phyloP scores from a whole-genome alignment of 805 yeast species.

The Ogataea allantospora region DNA sequence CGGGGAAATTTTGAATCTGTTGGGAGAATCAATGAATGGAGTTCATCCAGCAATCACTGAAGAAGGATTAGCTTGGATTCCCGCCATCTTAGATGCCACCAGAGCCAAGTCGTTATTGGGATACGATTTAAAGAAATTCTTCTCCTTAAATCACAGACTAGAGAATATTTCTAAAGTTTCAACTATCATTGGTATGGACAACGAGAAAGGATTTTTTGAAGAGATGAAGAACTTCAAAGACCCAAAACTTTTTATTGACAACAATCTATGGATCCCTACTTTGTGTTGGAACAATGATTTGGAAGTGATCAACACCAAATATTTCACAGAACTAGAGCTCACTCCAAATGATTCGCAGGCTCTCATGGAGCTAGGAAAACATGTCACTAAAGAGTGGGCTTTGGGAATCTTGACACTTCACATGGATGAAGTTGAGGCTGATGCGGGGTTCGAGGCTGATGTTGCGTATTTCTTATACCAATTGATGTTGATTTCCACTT shows the following conservation, averaged over 20 bases:
- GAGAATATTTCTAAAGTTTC: constrained; percentile 18
- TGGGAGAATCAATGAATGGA: constrained; percentile 49
- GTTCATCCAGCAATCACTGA: constrained; percentile 69
- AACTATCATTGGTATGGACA: constrained; percentile 18
- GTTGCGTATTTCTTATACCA: constrained; percentile 40
- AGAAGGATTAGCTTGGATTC: constrained; percentile 57
- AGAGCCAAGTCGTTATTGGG: constrained; percentile 18
- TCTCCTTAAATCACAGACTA: constrained; percentile 30
- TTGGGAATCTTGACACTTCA: constrained; percentile 46
- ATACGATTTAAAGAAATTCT: constrained; percentile 23
- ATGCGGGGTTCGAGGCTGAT: constrained; percentile 13
- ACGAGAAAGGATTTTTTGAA: constrained; percentile 38
- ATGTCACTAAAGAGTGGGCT: constrained; percentile 61
- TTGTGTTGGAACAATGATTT: constrained; percentile 67
- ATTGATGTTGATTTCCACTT: constrained; percentile 47
- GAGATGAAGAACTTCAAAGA: constrained; percentile 50
- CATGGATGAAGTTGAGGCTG: constrained; percentile 66
- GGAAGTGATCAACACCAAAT: constrained; percentile 42
- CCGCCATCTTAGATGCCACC: constrained; percentile 41
- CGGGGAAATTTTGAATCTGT: constrained; percentile 38
- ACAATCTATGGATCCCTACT: constrained; percentile 61
- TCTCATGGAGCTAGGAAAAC: constrained; percentile 42
- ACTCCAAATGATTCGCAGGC: constrained; percentile 41
- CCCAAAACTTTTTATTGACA: constrained; percentile 58
- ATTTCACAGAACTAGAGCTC: constrained; percentile 31